A percentile compares a stretch with the other conserved stretches of the same genome.
Evolutionary conservation across 2,329 filamentous ascomycete species (phyloP).

Genomic region (Pyricularia sp.): DNA sequence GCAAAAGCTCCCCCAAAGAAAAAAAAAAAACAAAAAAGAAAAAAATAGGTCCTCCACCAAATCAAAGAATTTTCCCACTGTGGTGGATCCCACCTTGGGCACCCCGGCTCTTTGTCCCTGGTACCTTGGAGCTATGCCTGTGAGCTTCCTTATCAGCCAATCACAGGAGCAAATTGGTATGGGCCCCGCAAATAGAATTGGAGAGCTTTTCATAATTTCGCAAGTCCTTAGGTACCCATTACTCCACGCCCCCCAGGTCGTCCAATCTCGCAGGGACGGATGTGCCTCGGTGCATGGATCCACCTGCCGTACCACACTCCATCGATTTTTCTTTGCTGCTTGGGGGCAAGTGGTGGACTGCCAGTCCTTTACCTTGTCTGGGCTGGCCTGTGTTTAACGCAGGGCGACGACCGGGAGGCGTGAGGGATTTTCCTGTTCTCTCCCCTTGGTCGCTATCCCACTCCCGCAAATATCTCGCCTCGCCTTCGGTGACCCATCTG

Average conservation of each 20-base stretch:
- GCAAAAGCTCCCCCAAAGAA: not conserved
- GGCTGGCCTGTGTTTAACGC: not conserved
- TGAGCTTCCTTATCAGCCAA: conserved; percentile 2
- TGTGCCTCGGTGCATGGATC: conserved; percentile 18
- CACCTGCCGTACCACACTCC: conserved; percentile 14
- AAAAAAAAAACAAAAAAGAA: not conserved
- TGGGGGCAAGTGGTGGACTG: not conserved
- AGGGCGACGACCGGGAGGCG: not conserved
- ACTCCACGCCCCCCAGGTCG: conserved; percentile 11
- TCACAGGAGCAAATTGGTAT: not conserved
- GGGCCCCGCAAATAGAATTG: conserved; percentile 7
- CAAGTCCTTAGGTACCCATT: conserved; percentile 16
- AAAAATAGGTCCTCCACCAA: not conserved
- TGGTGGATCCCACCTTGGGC: not conserved
- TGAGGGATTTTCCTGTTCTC: conserved; percentile 3
- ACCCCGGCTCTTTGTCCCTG: conserved; percentile 1
- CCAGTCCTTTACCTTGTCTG: not conserved
- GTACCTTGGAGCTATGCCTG: conserved; percentile 4
- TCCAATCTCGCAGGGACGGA: conserved; percentile 13
- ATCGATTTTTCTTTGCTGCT: conserved; percentile 3
- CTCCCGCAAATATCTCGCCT: not conserved
- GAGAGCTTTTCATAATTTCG: conserved; percentile 19
- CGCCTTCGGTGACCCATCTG: not conserved
- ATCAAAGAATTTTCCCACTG: conserved; percentile 2
- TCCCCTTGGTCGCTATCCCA: not conserved